Evolutionary conservation across 768 basidiomycete species (phyloP).

Genomic region (Thelephora aurantiotincta): DNA sequence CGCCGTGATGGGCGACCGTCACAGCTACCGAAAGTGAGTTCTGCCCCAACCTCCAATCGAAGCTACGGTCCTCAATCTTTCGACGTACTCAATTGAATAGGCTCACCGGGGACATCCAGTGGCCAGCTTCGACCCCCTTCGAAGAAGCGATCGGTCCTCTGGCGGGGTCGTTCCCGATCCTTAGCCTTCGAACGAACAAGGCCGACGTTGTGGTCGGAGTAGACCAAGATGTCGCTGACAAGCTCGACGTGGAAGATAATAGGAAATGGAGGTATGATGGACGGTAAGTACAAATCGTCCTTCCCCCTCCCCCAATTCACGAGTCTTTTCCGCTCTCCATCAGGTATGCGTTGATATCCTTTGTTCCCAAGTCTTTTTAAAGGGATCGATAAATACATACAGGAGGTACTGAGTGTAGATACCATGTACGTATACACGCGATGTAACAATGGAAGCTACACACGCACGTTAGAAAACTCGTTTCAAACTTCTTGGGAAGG

Average conservation of each 20-base stretch:
- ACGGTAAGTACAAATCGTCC: slow-evolving; percentile 32
- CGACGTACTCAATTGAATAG: slow-evolving; percentile 24
- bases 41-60: not conserved
- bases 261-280: slow-evolving; percentile 67
- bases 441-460: too few relatives aligned
- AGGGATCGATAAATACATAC: too few relatives aligned
- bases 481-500: too few relatives aligned
- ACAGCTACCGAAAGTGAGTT: slow-evolving; percentile 72
- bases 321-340: too few relatives aligned
- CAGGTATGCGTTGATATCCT: too few relatives aligned
- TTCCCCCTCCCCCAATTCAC: not conserved
- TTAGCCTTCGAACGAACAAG: slow-evolving; percentile 88
- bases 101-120: slow-evolving; percentile 76
- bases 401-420: too few relatives aligned
- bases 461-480: too few relatives aligned
- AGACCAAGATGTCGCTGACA: slow-evolving; percentile 47
- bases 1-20: not conserved
- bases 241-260: slow-evolving; percentile 46
- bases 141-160: slow-evolving; percentile 64
- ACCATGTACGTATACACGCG: too few relatives aligned
- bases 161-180: slow-evolving; percentile 61
- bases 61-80: not conserved
- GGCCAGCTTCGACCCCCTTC: slow-evolving; percentile 76
- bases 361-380: too few relatives aligned
- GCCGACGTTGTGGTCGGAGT: slow-evolving; percentile 90